Evolutionary conservation across 495 filamentous ascomycete genomes (phyloP).

Genomic region (Daldinia loculata): DNA sequence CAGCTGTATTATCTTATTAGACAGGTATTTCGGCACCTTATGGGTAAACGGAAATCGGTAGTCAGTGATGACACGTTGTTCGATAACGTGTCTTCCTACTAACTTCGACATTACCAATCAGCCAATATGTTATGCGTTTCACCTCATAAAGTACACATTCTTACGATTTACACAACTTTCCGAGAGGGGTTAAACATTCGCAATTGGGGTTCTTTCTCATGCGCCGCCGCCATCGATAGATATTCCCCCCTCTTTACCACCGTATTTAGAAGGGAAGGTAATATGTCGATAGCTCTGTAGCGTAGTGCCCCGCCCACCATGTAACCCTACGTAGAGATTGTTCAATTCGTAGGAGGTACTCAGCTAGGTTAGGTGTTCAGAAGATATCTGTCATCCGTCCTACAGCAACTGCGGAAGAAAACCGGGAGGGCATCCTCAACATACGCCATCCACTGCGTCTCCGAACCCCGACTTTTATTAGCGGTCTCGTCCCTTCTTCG

Average conservation of each 20-base stretch:
- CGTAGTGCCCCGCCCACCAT: conserved; percentile 33
- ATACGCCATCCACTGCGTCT: background rate
- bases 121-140: conserved; percentile 24
- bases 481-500: background rate
- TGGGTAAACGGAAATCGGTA: conserved; percentile 20
- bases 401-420: conserved; percentile 7
- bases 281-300: conserved; percentile 33
- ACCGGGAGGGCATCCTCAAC: background rate
- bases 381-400: conserved; percentile 4
- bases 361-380: conserved; percentile 15
- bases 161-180: conserved; percentile 22
- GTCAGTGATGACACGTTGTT: conserved; percentile 35
- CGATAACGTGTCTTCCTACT: conserved; percentile 31
- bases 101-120: conserved; percentile 33
- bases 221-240: conserved; percentile 32
- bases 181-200: conserved; percentile 27
- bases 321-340: conserved; percentile 34
- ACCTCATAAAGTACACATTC: conserved; percentile 13
- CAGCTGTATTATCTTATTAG: conserved; percentile 31
- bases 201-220: conserved; percentile 21
- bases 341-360: conserved; percentile 15
- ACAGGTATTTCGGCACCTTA: conserved; percentile 21
- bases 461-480: conserved; percentile 12
- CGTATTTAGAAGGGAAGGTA: conserved; percentile 33
- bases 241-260: conserved; percentile 28